Conservation (phyloP, 495 filamentous ascomycete species). For the Tirmania nivea region DNA sequence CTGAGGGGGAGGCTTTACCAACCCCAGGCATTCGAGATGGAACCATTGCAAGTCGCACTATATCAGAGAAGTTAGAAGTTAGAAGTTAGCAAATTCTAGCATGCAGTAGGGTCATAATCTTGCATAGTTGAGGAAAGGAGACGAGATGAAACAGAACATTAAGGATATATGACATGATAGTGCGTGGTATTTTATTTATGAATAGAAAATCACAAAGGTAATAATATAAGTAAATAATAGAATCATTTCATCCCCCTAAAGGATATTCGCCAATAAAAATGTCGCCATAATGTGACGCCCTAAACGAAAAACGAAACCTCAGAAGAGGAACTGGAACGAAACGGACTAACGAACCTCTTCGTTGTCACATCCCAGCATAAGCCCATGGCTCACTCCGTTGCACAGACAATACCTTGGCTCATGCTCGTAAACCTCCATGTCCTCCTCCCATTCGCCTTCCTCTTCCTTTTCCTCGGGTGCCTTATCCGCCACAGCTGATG, state of each 20-base stretch:
- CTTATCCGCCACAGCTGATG: not conserved
- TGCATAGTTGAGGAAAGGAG: not conserved
- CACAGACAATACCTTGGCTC: not conserved
- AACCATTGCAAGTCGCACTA: not conserved
- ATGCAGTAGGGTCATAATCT: not conserved
- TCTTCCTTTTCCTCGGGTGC: not conserved
- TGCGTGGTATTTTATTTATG: not conserved
- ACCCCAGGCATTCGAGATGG: not conserved
- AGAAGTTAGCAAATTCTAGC: not conserved
- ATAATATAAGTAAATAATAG: not conserved
- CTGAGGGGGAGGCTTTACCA: not conserved
- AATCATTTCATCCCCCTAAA: not conserved
- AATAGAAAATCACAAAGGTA: not conserved
- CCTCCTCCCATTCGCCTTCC: not conserved
- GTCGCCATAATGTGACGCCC: not conserved
- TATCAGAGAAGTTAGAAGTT: not conserved
- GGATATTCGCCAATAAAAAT: not conserved
- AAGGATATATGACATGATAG: not conserved
- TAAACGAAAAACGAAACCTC: not conserved
- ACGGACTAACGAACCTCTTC: not conserved
- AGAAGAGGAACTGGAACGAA: not conserved
- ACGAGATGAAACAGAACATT: not conserved
- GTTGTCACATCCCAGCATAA: not conserved
- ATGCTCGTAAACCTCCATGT: not conserved
- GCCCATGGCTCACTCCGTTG: not conserved